Evolutionary conservation across 805 yeast genomes (phyloP).

Genomic region (Zygoascus tannicola): DNA sequence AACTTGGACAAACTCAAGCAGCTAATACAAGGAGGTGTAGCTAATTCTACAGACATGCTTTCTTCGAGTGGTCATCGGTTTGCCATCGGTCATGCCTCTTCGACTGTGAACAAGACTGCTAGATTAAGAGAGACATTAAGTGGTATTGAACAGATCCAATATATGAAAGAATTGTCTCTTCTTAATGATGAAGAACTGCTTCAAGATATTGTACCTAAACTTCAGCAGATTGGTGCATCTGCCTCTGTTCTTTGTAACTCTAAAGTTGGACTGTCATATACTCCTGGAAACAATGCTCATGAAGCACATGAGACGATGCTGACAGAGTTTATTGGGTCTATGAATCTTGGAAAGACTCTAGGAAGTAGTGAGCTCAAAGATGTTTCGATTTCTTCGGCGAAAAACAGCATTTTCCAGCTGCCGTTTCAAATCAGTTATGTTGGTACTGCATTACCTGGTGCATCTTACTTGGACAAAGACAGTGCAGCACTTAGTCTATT

Average conservation of each 20-base stretch:
- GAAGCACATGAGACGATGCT: constrained; percentile 32
- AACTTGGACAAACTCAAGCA: constrained; percentile 61
- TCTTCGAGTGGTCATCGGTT: constrained; percentile 84
- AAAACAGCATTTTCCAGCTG: constrained; percentile 47
- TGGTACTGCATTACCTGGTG: constrained; percentile 57
- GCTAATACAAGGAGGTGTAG: constrained; percentile 61
- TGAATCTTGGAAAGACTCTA: neutral
- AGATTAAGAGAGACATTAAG: constrained; percentile 52
- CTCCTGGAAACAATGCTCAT: constrained; percentile 45
- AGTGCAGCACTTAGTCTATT: constrained; percentile 81
- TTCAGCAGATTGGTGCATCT: constrained; percentile 29
- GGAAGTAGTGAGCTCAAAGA: constrained; percentile 1
- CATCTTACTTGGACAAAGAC: constrained; percentile 56
- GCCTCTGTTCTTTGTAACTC: constrained; percentile 11
- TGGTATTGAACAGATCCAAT: constrained; percentile 73
- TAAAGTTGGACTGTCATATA: constrained; percentile 22
- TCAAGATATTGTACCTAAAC: constrained; percentile 52
- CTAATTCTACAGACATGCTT: constrained; percentile 67
- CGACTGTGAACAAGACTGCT: constrained; percentile 53
- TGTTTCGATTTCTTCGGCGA: constrained; percentile 1
- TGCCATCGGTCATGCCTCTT: constrained; percentile 62
- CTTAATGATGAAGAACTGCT: constrained; percentile 41
- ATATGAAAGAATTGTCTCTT: constrained; percentile 50
- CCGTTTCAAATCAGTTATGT: constrained; percentile 88
- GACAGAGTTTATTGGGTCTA: constrained; percentile 11